These are phyloP conservation scores for Cercospora sojina DNA, from an alignment of 2,329 filamentous ascomycete genomes.

Conservation along the genomic window DNA sequence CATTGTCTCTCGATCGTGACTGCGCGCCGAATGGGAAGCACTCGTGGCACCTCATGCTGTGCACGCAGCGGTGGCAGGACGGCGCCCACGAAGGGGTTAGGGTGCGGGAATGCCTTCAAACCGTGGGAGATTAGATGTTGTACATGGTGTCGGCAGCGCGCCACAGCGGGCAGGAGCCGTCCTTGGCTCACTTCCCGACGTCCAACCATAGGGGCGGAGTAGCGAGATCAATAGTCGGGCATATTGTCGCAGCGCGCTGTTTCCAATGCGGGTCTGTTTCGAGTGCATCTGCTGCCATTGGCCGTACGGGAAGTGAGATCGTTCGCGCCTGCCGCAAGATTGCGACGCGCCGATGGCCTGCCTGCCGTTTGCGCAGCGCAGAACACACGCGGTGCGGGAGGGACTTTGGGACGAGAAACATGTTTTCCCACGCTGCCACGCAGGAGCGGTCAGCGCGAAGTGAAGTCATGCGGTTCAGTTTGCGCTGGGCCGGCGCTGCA, in stretches of 20 bases:
- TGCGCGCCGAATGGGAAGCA: background rate
- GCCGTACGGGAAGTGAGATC: background rate
- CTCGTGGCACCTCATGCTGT: background rate
- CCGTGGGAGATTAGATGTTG: conserved; percentile 1
- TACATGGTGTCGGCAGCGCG: background rate
- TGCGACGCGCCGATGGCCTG: background rate
- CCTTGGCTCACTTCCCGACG: background rate
- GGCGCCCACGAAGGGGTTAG: background rate
- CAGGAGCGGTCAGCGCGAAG: background rate
- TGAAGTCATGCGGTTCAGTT: background rate
- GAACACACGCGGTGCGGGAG: background rate
- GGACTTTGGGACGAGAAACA: background rate
- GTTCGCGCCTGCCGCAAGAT: background rate
- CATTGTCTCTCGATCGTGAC: background rate
- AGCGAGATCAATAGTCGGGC: background rate
- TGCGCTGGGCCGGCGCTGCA: background rate
- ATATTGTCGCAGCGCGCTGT: background rate
- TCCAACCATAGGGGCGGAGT: background rate
- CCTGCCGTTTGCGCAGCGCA: background rate
- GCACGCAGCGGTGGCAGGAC: background rate
- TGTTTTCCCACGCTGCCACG: background rate
- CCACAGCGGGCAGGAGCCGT: background rate
- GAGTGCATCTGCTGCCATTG: background rate
- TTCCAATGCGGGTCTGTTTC: background rate
- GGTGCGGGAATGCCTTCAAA: background rate